Base-by-base conservation (phyloP, 2,329 filamentous ascomycete species). In the Cercospora sp. region DNA sequence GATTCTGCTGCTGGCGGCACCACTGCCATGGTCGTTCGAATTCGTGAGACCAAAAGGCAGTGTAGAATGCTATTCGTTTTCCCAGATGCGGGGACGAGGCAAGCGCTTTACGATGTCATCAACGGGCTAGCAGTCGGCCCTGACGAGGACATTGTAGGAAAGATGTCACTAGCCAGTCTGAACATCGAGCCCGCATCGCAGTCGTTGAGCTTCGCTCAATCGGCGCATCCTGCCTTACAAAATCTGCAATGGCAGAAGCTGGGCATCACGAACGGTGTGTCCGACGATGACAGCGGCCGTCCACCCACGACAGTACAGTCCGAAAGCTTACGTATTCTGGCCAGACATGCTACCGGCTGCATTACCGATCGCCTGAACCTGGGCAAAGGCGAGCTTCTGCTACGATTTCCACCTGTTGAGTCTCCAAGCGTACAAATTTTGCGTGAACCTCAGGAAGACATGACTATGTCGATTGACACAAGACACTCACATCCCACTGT, bases 291-390 rank as follows among this genome's bases (percentile, higher is more conserved):
- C 10, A 85, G 88, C 18, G 82, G 86, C 45, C 88, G 88, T 37
- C 82, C 85, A 37, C 83, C 88, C 1, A 86, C 87, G 2, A 92
- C 91, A 0, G 89, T 96, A 30, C 84, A 94, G 63, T 92, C 92
- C 0, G 90, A 95, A 74, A 87, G 87, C 73, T 81, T 97, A 69
- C 88, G 93, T 30, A 85, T 96, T 18, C 86, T 96, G 63, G 84
- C 92, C 34, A 89, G 93, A 58, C 76, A 91, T 71, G 87, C 90
- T 69, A 88, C 90, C 72, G 92, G 93, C 60, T 92, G 89, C 51
- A 83, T 96, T 16, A 92, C 91, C 1, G 94, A 97, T 80, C 88
- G 93, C 43, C 85, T 97, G 76, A 97, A 97, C 73, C 84, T 96
- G 64, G 83, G 85, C 84, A 80, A 78, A 60, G 83, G 83, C 53